Base-by-base conservation (phyloP, 2,329 filamentous ascomycete genomes). In the Dryadomyces quercus-mongolicae region DNA sequence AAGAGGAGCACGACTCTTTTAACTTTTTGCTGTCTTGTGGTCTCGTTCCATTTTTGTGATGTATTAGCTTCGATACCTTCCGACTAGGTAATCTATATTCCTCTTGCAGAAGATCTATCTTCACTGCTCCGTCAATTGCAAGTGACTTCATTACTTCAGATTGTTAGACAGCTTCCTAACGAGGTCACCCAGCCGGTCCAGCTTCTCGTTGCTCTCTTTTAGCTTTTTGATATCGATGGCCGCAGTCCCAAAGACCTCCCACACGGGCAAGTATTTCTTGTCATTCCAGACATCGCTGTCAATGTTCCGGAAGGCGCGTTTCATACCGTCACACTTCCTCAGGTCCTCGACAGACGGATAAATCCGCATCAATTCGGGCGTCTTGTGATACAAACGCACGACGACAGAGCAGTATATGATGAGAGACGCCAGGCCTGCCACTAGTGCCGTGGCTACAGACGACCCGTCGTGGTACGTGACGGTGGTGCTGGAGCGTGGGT, bases 351-450 rank as follows among this genome's bases (percentile, higher is more conserved):
- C 38, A 16, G 49, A 42, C 49, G 49, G 34, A 21, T 51, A 51
- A 21, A 21, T 22, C 18, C 36, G 34, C 34, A 42, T 36, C 15
- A 60, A 59, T 47, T 61, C 54, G 16, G 47, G 22, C 13, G n/a
- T 48, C 38, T 51, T 48, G 16, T 54, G 22, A 18, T 49, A 38
- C 5, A 25, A 57, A 25, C 52, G 53, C 43, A 55, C 54, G 34
- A 65, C 21, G 44, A 60, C 55, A n/a, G 61, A 59, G 51, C 61
- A 63, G 47, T 63, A 61, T 2, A 66, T 51, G 0, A 68, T 58
- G 49, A 67, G 49, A 7, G 64, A 63, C 1, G 65, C 64, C 36
- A 64, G n/a, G 56, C 65, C 66, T 2, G 62, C 56, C 1, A 62
- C 65, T 2, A 66, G 54, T 0, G 65, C 65, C 2, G 65, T 66